Percentiles rank a stretch among this genome's conserved stretches.
Conservation (phyloP, 2,329 filamentous ascomycete genomes). For the Aspergillus sp. region DNA sequence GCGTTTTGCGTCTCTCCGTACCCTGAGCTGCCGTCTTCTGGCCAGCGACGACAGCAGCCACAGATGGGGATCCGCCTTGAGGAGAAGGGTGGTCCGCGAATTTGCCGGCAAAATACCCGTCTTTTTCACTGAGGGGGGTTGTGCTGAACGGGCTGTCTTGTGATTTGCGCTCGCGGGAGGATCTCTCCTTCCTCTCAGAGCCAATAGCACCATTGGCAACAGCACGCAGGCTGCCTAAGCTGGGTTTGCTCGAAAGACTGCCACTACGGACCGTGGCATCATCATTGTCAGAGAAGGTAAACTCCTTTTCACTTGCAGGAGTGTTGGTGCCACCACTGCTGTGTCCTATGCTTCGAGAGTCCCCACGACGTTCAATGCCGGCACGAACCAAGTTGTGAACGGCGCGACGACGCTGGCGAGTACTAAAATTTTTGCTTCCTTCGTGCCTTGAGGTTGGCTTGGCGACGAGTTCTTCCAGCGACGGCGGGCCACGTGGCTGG, state of each 20-base stretch:
- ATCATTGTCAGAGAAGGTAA: conserved; percentile 71
- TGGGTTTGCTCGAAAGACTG: conserved; percentile 75
- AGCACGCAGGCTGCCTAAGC: conserved; percentile 72
- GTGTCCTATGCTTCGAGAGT: conserved; percentile 67
- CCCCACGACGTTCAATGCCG: conserved; percentile 76
- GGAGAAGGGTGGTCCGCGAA: conserved; percentile 43
- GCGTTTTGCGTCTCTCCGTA: conserved; percentile 71
- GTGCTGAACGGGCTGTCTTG: conserved; percentile 55
- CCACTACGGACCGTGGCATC: conserved; percentile 73
- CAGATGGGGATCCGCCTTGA: conserved; percentile 34
- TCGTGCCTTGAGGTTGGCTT: conserved; percentile 92
- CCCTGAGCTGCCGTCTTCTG: conserved; percentile 58
- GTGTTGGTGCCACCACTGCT: conserved; percentile 73
- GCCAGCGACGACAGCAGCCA: conserved; percentile 46
- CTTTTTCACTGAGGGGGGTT: conserved; percentile 63
- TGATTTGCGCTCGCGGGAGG: conserved; percentile 56
- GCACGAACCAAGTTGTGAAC: conserved; percentile 89
- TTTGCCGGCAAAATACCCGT: conserved; percentile 59
- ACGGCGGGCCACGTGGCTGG: conserved; percentile 88
- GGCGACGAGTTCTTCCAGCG: conserved; percentile 82
- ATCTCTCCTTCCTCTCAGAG: conserved; percentile 76
- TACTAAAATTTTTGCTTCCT: conserved; percentile 94
- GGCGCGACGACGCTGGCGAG: conserved; percentile 86
- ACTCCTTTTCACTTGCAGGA: conserved; percentile 79
- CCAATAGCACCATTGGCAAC: conserved; percentile 82